phyloP scores from a whole-genome alignment of 2,329 filamentous ascomycete genomes.

The Verticillium longisporum region DNA sequence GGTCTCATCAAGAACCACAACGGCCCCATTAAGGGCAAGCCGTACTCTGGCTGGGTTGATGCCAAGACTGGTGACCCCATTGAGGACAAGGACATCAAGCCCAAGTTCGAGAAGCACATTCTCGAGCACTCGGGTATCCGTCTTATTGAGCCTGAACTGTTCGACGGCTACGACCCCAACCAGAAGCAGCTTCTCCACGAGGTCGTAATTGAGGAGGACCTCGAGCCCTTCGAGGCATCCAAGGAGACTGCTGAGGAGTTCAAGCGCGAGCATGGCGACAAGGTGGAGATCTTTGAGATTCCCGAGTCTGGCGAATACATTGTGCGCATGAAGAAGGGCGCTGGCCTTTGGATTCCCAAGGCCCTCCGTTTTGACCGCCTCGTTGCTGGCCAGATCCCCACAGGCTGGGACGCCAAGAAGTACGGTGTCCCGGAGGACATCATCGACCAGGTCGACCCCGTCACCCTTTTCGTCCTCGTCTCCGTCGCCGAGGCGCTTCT shows the following conservation, averaged over 20 bases:
- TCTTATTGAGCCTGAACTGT: slow-evolving; percentile 94
- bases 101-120: slow-evolving; percentile 95
- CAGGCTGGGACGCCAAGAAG: slow-evolving; percentile 92
- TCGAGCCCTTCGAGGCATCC: slow-evolving; percentile 93
- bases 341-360: slow-evolving; percentile 92
- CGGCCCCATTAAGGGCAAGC: slow-evolving; percentile 88
- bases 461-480: slow-evolving; percentile 91
- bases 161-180: slow-evolving; percentile 93
- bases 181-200: slow-evolving; percentile 98
- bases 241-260: slow-evolving; percentile 98
- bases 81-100: slow-evolving; percentile 95
- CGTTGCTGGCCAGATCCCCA: slow-evolving; percentile 93
- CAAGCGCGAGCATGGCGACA: slow-evolving; percentile 92
- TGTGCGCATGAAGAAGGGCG: slow-evolving; percentile 91
- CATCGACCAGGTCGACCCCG: slow-evolving; percentile 93
- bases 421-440: slow-evolving; percentile 98
- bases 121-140: slow-evolving; percentile 96
- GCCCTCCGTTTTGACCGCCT: slow-evolving; percentile 94
- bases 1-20: slow-evolving; percentile 99
- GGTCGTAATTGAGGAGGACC: slow-evolving; percentile 92
- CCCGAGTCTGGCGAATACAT: slow-evolving; percentile 90
- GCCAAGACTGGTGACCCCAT: slow-evolving; percentile 90
- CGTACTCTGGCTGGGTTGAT: slow-evolving; percentile 96
- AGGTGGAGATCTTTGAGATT: slow-evolving; percentile 96
- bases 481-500: slow-evolving; percentile 89